These are phyloP conservation scores for Orobanche coerulescens DNA, from an alignment of 257 asterid genomes.

Conservation along the genomic window DNA sequence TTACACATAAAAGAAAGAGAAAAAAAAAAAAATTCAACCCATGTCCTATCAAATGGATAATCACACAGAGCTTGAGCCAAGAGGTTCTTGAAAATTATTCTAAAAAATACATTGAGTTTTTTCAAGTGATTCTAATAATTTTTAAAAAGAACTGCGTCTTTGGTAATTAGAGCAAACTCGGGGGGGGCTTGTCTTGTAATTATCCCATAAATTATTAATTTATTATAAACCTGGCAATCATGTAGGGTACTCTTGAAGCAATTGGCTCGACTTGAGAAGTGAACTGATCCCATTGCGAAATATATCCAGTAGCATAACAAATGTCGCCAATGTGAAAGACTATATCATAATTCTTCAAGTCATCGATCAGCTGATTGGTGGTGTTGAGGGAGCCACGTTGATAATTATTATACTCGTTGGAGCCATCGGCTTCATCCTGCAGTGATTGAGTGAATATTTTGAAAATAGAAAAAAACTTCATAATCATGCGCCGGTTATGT, in stretches of 20 bases:
- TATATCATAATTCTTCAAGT: conserved; percentile 64
- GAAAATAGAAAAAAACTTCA: conserved; percentile 8
- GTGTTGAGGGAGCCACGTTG: conserved; percentile 85
- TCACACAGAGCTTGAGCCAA: too few relatives aligned
- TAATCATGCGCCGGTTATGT: neutral
- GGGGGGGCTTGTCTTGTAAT: too few relatives aligned
- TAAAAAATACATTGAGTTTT: too few relatives aligned
- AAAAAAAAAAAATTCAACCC: neutral
- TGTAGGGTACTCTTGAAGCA: conserved; percentile 82
- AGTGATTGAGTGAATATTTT: neutral
- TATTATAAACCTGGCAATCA: conserved; percentile 71
- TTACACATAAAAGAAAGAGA: neutral
- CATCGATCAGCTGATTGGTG: conserved; percentile 63
- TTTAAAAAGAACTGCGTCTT: too few relatives aligned
- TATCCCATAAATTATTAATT: too few relatives aligned
- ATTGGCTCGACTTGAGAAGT: conserved; percentile 84
- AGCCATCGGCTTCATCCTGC: conserved; percentile 94
- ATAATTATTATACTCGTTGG: conserved; percentile 71
- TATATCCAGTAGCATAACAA: conserved; percentile 71
- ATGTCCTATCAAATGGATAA: neutral
- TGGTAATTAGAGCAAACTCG: too few relatives aligned
- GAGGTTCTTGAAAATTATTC: too few relatives aligned
- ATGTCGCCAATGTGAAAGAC: conserved; percentile 93
- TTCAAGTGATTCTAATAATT: too few relatives aligned
- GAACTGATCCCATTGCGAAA: conserved; percentile 96